Base-by-base conservation (phyloP, 257 asterid species). In the Echium plantagineum region DNA sequence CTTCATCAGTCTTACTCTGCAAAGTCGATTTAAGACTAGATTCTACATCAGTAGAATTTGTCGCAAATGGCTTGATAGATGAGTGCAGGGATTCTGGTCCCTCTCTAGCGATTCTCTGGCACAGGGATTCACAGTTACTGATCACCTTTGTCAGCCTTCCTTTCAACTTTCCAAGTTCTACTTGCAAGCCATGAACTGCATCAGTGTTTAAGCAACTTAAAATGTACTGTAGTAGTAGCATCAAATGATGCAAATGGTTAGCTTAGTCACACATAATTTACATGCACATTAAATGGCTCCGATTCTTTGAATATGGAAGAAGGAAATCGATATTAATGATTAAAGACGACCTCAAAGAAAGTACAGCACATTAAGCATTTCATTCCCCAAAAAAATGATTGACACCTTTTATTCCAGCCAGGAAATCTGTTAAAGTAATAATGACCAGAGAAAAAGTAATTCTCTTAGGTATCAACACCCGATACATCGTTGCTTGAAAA, bases 111-210 rank as follows among this genome's bases (percentile, higher is more conserved):
- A 89, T 89, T 73, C 99, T 81, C 80, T 83, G 81, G 82, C 99
- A 89, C 62, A 93, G 63, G 52, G 96, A 87, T 69, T 93, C 99
- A 53, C 96, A 93, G 56, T 93, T 89, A 75, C 91, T 89, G 49
- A 86, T 83, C 47, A 86, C 94, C 77, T 93, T 95, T 1, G 99
- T 89, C 74, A 93, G 67, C 64, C 97, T 86, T 56, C 99, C 99
- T 68, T 89, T 93, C 52, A 93, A 73, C 69, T 78, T 94, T 62
- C 99, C 97, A 12, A 93, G 94, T 67, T 93, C 97, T 69, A 89
- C 96, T 77, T 93, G 96, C 84, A 93, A 77, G 6, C 80, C 71
- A 67, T 84, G 81, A 38, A 93, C 99, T 93, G 84, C 58, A 58
- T 52, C 42, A 63, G 75, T 57, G 64, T 72, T 53, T 61, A 63